phyloP scores from a whole-genome alignment of 176 grass and related monocot genomes.

The Pontederia paniculata region DNA sequence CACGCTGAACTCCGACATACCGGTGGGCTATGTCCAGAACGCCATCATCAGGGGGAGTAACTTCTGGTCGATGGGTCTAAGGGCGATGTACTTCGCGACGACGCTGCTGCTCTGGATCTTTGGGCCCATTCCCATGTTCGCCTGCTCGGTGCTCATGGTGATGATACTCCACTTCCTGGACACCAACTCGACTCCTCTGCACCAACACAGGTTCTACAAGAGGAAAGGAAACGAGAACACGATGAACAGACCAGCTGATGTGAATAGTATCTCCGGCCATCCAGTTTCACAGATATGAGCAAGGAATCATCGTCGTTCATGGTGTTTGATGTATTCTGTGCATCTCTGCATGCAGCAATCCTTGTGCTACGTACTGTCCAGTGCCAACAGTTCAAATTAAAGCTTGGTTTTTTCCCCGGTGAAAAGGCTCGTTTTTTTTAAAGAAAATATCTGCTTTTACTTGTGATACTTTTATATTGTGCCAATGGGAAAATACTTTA shows the following conservation, averaged over 20 bases:
- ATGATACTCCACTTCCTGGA: constrained; percentile 63
- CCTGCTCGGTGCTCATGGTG: constrained; percentile 65
- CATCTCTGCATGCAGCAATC: no score
- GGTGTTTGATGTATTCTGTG: no score
- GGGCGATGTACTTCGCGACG: constrained; percentile 74
- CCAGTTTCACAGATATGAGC: no score
- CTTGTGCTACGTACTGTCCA: no score
- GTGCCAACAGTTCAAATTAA: no score
- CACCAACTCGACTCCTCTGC: constrained; percentile 64
- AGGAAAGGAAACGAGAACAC: constrained; percentile 1
- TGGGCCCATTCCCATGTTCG: constrained; percentile 67
- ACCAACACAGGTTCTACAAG: constrained; percentile 37
- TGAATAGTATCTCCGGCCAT: no score
- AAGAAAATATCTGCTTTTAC: no score
- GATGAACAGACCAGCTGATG: background rate
- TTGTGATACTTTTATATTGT: no score
- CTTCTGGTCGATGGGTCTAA: constrained; percentile 80
- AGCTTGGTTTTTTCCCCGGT: no score
- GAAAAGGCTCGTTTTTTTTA: no score
- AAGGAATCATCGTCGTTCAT: no score
- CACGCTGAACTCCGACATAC: constrained; percentile 67
- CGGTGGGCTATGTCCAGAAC: constrained; percentile 56
- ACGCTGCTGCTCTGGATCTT: constrained; percentile 92
- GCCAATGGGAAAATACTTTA: no score
- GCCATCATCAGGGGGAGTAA: constrained; percentile 57